Base-by-base conservation (phyloP, 176 grass and related monocot species). In the Raddia distichophylla region DNA sequence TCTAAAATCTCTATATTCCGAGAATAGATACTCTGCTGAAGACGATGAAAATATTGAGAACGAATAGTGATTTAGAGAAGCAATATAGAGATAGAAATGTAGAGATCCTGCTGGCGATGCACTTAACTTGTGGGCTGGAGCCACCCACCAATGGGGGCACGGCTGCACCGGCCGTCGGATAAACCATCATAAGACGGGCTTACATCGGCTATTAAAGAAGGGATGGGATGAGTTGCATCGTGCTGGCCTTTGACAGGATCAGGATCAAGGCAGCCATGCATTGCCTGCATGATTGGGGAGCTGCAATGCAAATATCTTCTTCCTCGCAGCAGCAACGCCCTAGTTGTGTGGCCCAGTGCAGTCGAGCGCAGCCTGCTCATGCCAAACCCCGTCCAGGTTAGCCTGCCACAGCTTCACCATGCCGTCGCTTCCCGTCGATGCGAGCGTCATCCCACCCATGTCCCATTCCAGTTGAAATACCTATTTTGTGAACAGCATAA, bases 391-490 rank as follows among this genome's bases (percentile, higher is more conserved):
- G 76, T 98, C 91, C 67, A 98, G 74, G 73, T 98, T 98, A 13
- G 88, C 86, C 55, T 98, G 93, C 93, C 93, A 95, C 63, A 98
- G 82, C 78, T 86, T 92, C 47, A 95, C 90, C 88, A 91, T 91
- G 60, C 91, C 87, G 32, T 99, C 93, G 48, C 58, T 73, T 83
- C 96, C 93, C 0, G 93, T 95, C 18, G 96, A 99, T 62, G 96
- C 96, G 8, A 95, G 87, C 18, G 96, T 99, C 96, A 91, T 90
- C 15, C 96, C 96, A 2, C 96, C 84, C 89, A 95, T 93, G 79
- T 99, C 91, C 96, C 96, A 91, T 60, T 95, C 93, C 82, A 99
- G 75, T 61, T 99, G 96, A 85, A 89, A 95, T 18, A 99, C 90
- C 96, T 98, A 74, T 48, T 42, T 53, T 48, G 65, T 22, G 10